Evolutionary conservation across 257 asterid genomes (phyloP).

Genomic region (Perilla frutescens): DNA sequence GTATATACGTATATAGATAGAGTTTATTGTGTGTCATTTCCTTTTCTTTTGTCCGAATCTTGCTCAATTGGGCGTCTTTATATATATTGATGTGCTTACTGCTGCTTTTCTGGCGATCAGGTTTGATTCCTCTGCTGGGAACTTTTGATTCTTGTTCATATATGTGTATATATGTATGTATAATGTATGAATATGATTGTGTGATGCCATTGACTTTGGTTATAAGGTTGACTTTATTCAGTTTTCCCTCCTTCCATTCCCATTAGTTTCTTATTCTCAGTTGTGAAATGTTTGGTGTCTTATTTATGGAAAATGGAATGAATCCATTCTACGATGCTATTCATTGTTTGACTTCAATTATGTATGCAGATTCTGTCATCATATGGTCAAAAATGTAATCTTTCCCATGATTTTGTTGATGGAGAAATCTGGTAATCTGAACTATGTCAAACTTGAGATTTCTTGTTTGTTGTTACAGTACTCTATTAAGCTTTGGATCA

Average conservation of each 20-base stretch:
- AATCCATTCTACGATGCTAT: background rate
- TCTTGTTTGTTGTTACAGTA: conserved; percentile 29
- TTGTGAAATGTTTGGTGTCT: background rate
- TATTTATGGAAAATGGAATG: background rate
- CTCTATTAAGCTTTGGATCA: conserved; percentile 31
- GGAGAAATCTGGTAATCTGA: conserved; percentile 10
- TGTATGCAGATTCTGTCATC: background rate
- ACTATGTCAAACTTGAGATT: background rate
- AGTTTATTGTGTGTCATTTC: conserved; percentile 7
- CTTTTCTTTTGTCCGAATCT: background rate
- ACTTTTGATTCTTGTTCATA: background rate
- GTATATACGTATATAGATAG: background rate
- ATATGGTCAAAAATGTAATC: background rate
- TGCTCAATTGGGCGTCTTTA: background rate
- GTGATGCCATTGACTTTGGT: conserved; percentile 7
- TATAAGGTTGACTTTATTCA: conserved; percentile 30
- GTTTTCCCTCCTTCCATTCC: conserved; percentile 5
- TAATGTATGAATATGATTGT: conserved; percentile 1
- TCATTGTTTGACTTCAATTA: background rate
- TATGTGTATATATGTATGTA: background rate
- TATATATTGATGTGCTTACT: background rate
- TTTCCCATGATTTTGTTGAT: conserved; percentile 20
- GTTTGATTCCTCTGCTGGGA: conserved; percentile 40
- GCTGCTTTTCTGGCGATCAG: conserved; percentile 36
- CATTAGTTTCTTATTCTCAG: conserved; percentile 4